Percentiles rank a stretch among this genome's conserved stretches.
Conservation (phyloP, 2,329 filamentous ascomycete genomes). For the Fusarium verticillioides region DNA sequence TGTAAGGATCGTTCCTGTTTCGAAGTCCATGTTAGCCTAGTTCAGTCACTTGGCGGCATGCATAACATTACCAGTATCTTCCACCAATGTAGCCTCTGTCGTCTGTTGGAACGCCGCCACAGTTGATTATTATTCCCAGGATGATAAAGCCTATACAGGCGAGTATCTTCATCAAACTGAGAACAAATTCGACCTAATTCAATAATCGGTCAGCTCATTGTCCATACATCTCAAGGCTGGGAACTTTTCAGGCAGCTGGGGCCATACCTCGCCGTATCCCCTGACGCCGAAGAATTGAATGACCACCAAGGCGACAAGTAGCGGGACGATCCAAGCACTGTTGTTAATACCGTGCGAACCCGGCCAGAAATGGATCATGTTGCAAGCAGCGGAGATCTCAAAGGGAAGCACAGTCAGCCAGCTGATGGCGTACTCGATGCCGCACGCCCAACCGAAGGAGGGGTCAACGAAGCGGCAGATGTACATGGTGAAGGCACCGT, state of each 20-base stretch:
- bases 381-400: not conserved
- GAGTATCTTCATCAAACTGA: not conserved
- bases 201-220: not conserved
- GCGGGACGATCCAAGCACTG: not conserved
- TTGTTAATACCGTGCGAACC: not conserved
- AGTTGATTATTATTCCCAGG: not conserved
- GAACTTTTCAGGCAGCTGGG: not conserved
- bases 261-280: not conserved
- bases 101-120: not conserved
- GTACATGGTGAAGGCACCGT: not conserved
- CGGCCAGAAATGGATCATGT: not conserved
- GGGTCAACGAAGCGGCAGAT: not conserved
- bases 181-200: not conserved
- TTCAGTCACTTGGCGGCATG: not conserved
- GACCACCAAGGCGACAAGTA: not conserved
- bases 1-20: not conserved
- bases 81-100: not conserved
- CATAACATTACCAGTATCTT: not conserved
- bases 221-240: not conserved
- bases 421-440: not conserved
- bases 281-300: not conserved
- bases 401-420: not conserved
- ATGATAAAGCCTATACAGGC: not conserved
- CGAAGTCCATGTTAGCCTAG: not conserved
- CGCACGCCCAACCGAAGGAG: not conserved